Evolutionary conservation across 2,329 filamentous ascomycete genomes (phyloP).

Genomic region (Pezicula carpinea): DNA sequence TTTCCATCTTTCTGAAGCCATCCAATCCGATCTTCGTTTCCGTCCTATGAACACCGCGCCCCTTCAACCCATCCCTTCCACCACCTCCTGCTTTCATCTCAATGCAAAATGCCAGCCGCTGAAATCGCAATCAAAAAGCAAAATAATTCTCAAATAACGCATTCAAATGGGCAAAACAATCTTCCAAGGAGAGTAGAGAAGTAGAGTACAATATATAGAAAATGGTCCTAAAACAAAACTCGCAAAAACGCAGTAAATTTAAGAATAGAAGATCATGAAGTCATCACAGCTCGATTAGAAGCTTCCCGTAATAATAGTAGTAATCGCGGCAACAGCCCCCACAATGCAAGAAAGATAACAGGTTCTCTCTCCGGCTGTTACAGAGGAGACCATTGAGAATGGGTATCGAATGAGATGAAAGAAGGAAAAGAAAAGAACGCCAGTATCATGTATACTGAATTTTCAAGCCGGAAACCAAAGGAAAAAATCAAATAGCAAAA

Average conservation of each 20-base stretch:
- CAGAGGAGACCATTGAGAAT: neutral
- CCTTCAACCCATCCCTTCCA: neutral
- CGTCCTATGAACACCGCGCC: constrained; percentile 6
- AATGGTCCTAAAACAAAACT: neutral
- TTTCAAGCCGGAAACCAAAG: neutral
- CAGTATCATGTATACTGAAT: constrained; percentile 1
- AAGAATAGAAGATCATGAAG: constrained; percentile 9
- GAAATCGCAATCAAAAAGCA: no score
- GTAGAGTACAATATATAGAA: constrained; percentile 2
- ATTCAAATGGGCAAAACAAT: neutral
- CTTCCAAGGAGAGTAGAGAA: neutral
- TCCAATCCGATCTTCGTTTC: neutral
- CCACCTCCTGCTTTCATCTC: neutral
- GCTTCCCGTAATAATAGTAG: neutral
- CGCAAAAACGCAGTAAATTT: no score
- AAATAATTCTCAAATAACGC: no score
- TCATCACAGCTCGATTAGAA: constrained; percentile 12
- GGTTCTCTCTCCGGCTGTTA: neutral
- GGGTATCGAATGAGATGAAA: constrained; percentile 12
- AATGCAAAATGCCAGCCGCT: neutral
- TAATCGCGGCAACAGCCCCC: neutral
- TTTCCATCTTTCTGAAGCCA: constrained; percentile 8
- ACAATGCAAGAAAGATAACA: constrained; percentile 4
- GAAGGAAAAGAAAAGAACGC: constrained; percentile 10
- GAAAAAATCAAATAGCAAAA: neutral